phyloP scores from a whole-genome alignment of 2,329 filamentous ascomycete species.

The Colletotrichum truncatum region DNA sequence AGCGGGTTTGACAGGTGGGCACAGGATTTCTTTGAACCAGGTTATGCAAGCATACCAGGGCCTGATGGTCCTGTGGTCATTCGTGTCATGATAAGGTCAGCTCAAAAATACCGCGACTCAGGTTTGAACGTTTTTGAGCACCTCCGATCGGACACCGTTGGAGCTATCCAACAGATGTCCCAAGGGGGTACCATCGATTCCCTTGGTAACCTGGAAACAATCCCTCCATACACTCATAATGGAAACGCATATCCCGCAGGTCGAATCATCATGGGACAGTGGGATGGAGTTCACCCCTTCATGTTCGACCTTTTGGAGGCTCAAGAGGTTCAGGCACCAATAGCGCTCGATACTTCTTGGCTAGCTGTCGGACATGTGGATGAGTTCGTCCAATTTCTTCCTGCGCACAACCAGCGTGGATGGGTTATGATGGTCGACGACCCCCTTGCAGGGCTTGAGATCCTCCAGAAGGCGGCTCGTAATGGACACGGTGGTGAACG shows the following conservation, averaged over 20 bases:
- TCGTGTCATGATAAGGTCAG: background rate
- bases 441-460: background rate
- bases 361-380: background rate
- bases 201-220: background rate
- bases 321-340: background rate
- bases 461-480: background rate
- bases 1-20: background rate
- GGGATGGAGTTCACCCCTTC: too few relatives aligned
- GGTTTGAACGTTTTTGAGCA: background rate
- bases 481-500: background rate
- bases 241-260: background rate
- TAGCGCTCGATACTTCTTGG: background rate
- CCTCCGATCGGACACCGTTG: background rate
- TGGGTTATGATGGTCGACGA: background rate
- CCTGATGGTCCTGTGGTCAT: background rate
- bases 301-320: background rate
- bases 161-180: background rate
- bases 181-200: background rate
- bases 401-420: background rate
- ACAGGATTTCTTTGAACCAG: background rate
- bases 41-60: background rate
- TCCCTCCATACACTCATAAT: background rate
- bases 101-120: background rate
- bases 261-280: background rate
- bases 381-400: background rate